A percentile compares a stretch with the other conserved stretches of the same genome.
Conservation (phyloP, 164 flowering plant species). For the Vitis amurensis region DNA sequence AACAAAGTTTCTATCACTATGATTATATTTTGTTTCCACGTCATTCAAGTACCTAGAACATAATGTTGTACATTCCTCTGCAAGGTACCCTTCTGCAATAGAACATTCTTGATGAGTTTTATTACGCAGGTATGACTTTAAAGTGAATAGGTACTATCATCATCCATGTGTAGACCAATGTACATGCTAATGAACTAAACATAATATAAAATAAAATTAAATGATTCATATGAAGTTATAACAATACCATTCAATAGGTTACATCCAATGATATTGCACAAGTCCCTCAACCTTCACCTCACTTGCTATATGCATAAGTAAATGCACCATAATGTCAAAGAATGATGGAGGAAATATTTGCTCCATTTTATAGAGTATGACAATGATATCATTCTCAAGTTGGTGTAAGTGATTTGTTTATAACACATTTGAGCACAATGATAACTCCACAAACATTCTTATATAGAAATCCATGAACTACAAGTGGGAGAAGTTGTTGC, state of each 20-base stretch:
- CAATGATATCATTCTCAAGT: not conserved
- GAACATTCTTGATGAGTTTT: too few species aligned
- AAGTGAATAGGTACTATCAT: too few species aligned
- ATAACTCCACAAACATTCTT: not conserved
- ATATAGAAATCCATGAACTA: not conserved
- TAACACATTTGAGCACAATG: slow-evolving; percentile 2
- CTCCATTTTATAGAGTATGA: slow-evolving; percentile 17
- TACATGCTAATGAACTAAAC: too few species aligned
- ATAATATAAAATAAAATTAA: too few species aligned
- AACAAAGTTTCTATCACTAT: too few species aligned
- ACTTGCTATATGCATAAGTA: slow-evolving; percentile 14
- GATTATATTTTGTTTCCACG: too few species aligned
- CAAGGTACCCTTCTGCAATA: too few species aligned
- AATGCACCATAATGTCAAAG: slow-evolving; percentile 25
- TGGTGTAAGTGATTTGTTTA: not conserved
- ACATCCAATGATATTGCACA: slow-evolving; percentile 23
- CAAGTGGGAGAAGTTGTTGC: slow-evolving; percentile 22
- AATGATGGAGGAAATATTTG: slow-evolving; percentile 19
- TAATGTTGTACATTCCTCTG: too few species aligned
- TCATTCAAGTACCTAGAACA: too few species aligned
- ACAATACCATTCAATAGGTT: slow-evolving; percentile 17
- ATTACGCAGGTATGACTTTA: too few species aligned
- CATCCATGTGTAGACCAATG: too few species aligned
- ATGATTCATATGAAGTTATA: too few species aligned
- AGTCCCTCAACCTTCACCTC: slow-evolving; percentile 15